Evolutionary conservation across 2,329 filamentous ascomycete genomes (phyloP).

Genomic region (Exophiala aquamarina): DNA sequence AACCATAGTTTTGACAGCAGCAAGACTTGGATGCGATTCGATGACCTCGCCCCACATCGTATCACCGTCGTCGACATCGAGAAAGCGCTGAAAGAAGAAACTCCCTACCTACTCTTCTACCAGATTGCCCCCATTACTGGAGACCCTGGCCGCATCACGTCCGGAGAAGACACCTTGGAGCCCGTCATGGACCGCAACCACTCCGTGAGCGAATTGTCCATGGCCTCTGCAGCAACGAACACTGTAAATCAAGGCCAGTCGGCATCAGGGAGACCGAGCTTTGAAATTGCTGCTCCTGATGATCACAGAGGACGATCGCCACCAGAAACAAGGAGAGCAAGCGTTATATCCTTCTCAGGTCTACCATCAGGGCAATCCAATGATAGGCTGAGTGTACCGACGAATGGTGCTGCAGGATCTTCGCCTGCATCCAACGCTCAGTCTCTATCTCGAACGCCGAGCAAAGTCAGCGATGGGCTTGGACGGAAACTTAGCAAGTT

Average conservation of each 20-base stretch:
- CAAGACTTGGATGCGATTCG: conserved; percentile 85
- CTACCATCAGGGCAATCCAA: conserved; percentile 7
- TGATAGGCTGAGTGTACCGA: conserved; percentile 13
- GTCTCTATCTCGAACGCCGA: conserved; percentile 9
- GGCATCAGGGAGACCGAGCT: conserved; percentile 35
- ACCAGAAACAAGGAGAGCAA: conserved; percentile 28
- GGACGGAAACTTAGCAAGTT: conserved; percentile 21
- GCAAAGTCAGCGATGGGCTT: conserved; percentile 24
- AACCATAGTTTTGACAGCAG: conserved; percentile 52
- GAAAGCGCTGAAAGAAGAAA: conserved; percentile 76
- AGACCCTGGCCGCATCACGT: conserved; percentile 44
- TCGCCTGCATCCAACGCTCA: conserved; percentile 6
- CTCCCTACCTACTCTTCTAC: conserved; percentile 92
- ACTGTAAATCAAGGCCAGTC: conserved; percentile 8
- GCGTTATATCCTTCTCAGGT: conserved; percentile 34
- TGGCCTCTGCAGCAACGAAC: conserved; percentile 8
- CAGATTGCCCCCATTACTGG: conserved; percentile 87
- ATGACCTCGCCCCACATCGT: conserved; percentile 75
- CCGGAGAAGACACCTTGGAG: conserved; percentile 35
- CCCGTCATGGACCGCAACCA: conserved; percentile 24
- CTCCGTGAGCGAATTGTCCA: conserved; percentile 20
- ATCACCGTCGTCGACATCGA: conserved; percentile 77
- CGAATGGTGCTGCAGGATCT: conserved; percentile 7
- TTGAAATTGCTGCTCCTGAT: conserved; percentile 37
- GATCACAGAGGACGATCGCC: conserved; percentile 24